Evolutionary conservation across 1,139 yeast species (phyloP).

Genomic region (Saccharomyces hybrid): DNA sequence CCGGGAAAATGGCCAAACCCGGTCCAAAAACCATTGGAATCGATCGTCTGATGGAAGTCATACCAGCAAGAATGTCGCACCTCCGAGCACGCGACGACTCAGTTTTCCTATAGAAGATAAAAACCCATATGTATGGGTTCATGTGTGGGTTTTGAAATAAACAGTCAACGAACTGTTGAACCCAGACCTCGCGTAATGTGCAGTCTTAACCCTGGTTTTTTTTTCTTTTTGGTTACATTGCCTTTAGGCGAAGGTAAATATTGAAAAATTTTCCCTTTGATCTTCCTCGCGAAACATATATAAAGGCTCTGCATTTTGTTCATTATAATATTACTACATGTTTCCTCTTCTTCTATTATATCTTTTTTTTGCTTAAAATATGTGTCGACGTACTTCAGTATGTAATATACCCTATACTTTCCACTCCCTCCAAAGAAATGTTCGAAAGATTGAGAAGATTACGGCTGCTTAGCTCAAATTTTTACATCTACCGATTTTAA

Average conservation of each 20-base stretch:
- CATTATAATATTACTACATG: too few species aligned
- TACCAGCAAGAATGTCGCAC: too few species aligned
- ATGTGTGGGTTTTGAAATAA: background rate
- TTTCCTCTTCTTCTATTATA: constrained; percentile 6
- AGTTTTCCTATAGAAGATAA: too few species aligned
- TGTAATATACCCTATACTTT: too few species aligned
- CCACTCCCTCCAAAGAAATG: too few species aligned
- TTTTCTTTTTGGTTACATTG: background rate
- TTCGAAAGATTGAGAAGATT: too few species aligned
- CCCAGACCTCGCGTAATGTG: too few species aligned
- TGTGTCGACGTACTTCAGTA: constrained; percentile 80
- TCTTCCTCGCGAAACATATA: background rate
- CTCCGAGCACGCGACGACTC: too few species aligned
- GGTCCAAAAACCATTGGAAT: too few species aligned
- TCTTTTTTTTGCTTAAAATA: constrained; percentile 31
- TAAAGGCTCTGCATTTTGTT: background rate
- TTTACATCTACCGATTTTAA: background rate
- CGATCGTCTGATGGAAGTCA: too few species aligned
- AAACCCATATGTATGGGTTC: background rate
- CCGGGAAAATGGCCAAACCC: background rate
- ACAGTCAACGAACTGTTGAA: too few species aligned
- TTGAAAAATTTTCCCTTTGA: background rate
- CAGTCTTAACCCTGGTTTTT: background rate
- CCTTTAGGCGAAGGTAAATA: background rate
- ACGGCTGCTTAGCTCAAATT: constrained; percentile 38